Base-by-base conservation (phyloP, 129 eudicot genomes). In the Ambrosia artemisiifolia region DNA sequence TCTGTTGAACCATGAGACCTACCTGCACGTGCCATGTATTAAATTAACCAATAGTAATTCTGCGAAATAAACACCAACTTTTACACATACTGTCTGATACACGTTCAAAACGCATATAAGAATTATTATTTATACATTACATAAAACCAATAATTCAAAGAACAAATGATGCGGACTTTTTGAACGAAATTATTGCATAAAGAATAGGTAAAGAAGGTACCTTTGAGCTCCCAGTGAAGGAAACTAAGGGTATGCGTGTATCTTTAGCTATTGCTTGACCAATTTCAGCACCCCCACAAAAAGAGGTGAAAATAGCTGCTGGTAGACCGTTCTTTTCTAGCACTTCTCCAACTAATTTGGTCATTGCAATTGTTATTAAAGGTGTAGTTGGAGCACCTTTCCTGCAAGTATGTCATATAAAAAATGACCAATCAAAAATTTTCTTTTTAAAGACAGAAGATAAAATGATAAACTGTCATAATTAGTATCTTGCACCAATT, bases 331-430 rank as follows among this genome's bases (percentile, higher is more conserved):
- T 94, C 75, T 83, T 87, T 81, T 87, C 90, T 18, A 94, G 75
- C 47, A 94, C 98, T 82, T 83, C 88, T 69, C 87, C 93, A 51
- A 94, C 72, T 38, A 94, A 73, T 78, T 86, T 90, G 54, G 98
- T 94, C 84, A 83, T 84, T 38, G 96, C 98, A 63, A 94, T 86
- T 50, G 98, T 94, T 48, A 94, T 80, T 83, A 94, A 77, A 42
- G 98, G 96, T 65, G 98, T 94, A 30, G 98, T 94, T 76, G 98
- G 98, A 75, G 98, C 97, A 57, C 98, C 98, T 79, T 94, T 94
- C 98, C 98, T 94, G 85, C 19, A 56, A 76, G 24, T 40, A 65
- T 51, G 35, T 33, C 54, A 20, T 46, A 67, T 19, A 63, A 75
- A 7, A 18, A 54, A 17, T 61, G 17, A 73, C 49, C 32, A 62